These are phyloP conservation scores for Pulveroboletus ravenelii DNA, from an alignment of 768 basidiomycete species.

Conservation along the genomic window DNA sequence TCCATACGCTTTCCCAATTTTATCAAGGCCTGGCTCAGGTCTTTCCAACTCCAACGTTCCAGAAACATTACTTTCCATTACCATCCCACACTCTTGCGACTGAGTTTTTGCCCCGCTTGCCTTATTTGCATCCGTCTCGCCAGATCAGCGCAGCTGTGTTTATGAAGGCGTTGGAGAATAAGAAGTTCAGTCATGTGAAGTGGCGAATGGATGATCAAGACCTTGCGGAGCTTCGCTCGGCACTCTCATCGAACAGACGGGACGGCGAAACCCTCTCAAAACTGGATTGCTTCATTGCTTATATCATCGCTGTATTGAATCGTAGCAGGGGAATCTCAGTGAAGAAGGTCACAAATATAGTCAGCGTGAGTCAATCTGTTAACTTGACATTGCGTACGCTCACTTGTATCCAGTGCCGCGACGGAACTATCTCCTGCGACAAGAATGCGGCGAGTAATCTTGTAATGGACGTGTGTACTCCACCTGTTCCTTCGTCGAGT, in stretches of 20 bases:
- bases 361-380: slow-evolving; percentile 17
- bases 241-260: not conserved
- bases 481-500: not conserved
- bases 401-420: slow-evolving; percentile 12
- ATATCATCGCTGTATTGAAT: slow-evolving; percentile 22
- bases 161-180: not conserved
- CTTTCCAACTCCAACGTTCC: slow-evolving; percentile 13
- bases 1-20: slow-evolving; percentile 21
- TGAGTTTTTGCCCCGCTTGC: slow-evolving; percentile 12
- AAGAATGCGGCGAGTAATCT: slow-evolving; percentile 14
- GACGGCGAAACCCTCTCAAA: slow-evolving; percentile 5
- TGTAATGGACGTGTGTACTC: slow-evolving; percentile 13
- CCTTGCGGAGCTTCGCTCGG: slow-evolving; percentile 6
- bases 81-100: slow-evolving; percentile 7
- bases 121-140: slow-evolving; percentile 15
- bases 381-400: not conserved
- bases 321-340: slow-evolving; percentile 4
- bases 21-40: slow-evolving; percentile 17
- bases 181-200: not conserved
- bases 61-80: slow-evolving; percentile 11
- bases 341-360: slow-evolving; percentile 17
- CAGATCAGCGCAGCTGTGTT: slow-evolving; percentile 8
- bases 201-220: slow-evolving; percentile 4
- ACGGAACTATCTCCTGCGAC: slow-evolving; percentile 3
- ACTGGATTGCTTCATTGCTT: slow-evolving; percentile 30